These are phyloP conservation scores for Azolla pinnata DNA, from an alignment of 75 land plant genomes.

Conservation along the genomic window DNA sequence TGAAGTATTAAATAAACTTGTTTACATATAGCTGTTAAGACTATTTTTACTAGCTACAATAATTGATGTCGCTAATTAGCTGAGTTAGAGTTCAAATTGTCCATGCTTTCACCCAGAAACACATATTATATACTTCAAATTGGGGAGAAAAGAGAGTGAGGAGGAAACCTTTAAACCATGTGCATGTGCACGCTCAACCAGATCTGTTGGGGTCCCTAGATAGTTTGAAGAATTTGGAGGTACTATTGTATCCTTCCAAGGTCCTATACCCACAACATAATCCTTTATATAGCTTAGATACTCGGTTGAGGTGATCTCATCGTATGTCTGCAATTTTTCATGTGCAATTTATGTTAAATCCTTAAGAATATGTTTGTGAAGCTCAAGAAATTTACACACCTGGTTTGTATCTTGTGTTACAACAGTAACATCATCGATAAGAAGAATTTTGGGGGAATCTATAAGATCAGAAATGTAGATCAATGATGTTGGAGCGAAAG, in stretches of 20 bases:
- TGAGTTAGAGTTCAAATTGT: no score
- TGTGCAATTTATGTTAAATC: background rate
- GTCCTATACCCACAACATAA: constrained; percentile 86
- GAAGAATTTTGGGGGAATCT: constrained; percentile 63
- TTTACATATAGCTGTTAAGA: no score
- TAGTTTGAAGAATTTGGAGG: constrained; percentile 43
- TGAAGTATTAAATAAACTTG: no score
- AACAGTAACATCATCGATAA: constrained; percentile 62
- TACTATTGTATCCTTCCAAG: constrained; percentile 92
- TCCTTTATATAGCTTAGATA: constrained; percentile 63
- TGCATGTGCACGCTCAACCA: constrained; percentile 78
- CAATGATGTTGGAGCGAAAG: constrained; percentile 92
- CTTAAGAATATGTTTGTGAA: no score
- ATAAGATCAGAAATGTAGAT: constrained; percentile 61
- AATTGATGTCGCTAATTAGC: no score
- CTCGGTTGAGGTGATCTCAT: constrained; percentile 79
- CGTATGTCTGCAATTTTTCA: constrained; percentile 45
- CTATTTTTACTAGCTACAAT: no score
- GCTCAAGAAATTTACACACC: constrained; percentile 31
- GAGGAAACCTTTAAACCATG: constrained; percentile 55
- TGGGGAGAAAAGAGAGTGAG: constrained; percentile 1
- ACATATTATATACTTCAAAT: no score
- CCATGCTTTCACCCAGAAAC: no score
- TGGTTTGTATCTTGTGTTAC: constrained; percentile 92
- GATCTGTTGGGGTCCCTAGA: constrained; percentile 61